Evolutionary conservation across 495 filamentous ascomycete genomes (phyloP).

Genomic region (Bathelium albidoporum): DNA sequence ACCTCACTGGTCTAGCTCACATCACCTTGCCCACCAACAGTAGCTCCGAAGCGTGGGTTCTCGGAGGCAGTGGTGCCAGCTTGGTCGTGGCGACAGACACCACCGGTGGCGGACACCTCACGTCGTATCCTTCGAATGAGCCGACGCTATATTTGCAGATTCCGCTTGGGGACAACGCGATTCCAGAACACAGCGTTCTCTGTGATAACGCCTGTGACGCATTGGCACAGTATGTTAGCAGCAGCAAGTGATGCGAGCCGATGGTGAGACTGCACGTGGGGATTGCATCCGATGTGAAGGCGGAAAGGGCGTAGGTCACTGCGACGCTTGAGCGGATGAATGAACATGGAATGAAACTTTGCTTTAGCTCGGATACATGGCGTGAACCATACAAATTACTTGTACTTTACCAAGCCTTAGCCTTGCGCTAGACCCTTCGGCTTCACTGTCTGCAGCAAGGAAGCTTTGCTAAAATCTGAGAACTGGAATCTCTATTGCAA

Average conservation of each 20-base stretch:
- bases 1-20: conserved; percentile 40
- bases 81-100: conserved; percentile 11
- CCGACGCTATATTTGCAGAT: conserved; percentile 10
- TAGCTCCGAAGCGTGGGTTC: conserved; percentile 10
- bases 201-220: neutral
- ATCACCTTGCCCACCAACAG: conserved; percentile 23
- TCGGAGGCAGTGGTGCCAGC: conserved; percentile 5
- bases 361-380: too few species aligned
- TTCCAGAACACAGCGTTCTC: neutral
- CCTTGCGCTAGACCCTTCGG: too few species aligned
- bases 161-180: neutral
- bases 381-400: too few species aligned
- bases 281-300: too few species aligned
- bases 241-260: neutral
- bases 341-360: too few species aligned
- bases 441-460: too few species aligned
- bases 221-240: neutral
- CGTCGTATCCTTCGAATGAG: conserved; percentile 11
- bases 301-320: too few species aligned
- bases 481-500: too few species aligned
- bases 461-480: too few species aligned
- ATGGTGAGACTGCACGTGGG: neutral
- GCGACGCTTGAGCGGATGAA: too few species aligned
- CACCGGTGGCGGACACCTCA: conserved; percentile 10
- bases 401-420: too few species aligned